A percentile compares a stretch with the other conserved stretches of the same genome.
phyloP scores from a whole-genome alignment of 805 yeast species.

The Barnettozyma vustinii region DNA sequence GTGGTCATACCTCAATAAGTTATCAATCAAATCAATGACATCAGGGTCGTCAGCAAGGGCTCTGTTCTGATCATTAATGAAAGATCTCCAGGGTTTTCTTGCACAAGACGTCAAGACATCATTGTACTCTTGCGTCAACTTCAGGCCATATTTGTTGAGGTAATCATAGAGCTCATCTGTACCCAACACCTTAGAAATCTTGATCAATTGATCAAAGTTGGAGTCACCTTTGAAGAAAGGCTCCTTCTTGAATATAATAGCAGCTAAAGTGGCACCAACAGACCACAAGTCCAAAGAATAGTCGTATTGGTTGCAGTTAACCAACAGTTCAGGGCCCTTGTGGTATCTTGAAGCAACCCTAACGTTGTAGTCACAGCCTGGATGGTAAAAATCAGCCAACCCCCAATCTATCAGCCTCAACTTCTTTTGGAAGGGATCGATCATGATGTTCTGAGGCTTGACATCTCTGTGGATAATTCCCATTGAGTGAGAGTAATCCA shows the following conservation, averaged over 20 bases:
- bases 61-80: constrained; percentile 64
- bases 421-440: constrained; percentile 67
- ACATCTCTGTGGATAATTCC: constrained; percentile 96
- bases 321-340: constrained; percentile 88
- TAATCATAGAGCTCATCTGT: constrained; percentile 73
- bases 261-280: constrained; percentile 87
- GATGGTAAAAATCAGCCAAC: constrained; percentile 88
- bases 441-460: constrained; percentile 94
- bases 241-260: constrained; percentile 84
- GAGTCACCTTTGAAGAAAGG: constrained; percentile 91
- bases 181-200: constrained; percentile 83
- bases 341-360: constrained; percentile 91
- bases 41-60: constrained; percentile 63
- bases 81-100: constrained; percentile 81
- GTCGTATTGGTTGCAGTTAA: constrained; percentile 83
- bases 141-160: constrained; percentile 63
- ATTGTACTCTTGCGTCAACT: constrained; percentile 69
- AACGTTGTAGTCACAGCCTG: constrained; percentile 84
- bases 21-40: constrained; percentile 76
- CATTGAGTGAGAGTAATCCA: constrained; percentile 88
- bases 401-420: constrained; percentile 94
- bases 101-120: constrained; percentile 66
- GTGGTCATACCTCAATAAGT: constrained; percentile 79
- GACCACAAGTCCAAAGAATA: constrained; percentile 93
- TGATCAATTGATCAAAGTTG: constrained; percentile 85